phyloP scores from a whole-genome alignment of 2,329 filamentous ascomycete species.

The Dactylellina parvicollis region DNA sequence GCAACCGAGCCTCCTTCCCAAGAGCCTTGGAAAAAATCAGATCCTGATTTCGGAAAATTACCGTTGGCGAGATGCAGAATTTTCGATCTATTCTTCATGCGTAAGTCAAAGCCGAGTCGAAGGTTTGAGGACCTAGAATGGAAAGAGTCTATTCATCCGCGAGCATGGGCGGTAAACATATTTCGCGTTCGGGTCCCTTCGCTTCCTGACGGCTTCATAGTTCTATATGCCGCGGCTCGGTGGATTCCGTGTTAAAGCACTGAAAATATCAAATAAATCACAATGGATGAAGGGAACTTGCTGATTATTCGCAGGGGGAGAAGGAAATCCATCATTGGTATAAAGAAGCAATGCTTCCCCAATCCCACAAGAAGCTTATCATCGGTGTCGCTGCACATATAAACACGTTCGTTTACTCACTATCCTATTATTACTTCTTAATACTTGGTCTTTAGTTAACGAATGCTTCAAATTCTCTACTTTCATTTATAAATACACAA shows the following conservation, averaged over 20 bases:
- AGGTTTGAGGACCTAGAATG: background rate
- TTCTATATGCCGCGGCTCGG: background rate
- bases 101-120: conserved; percentile 2
- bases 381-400: too few relatives aligned
- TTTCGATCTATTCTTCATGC: background rate
- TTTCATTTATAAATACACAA: background rate
- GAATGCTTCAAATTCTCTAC: background rate
- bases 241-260: background rate
- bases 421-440: too few relatives aligned
- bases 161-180: background rate
- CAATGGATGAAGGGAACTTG: background rate
- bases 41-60: too few relatives aligned
- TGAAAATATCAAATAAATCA: background rate
- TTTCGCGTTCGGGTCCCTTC: background rate
- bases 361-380: too few relatives aligned
- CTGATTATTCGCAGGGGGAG: background rate
- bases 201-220: background rate
- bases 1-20: too few relatives aligned
- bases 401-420: background rate
- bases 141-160: too few relatives aligned
- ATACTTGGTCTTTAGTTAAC: too few relatives aligned
- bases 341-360: too few relatives aligned
- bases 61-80: conserved; percentile 2
- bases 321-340: too few relatives aligned
- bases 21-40: too few relatives aligned